Conservation (phyloP, 441 rosid genomes). For the Daphne laureola region DNA sequence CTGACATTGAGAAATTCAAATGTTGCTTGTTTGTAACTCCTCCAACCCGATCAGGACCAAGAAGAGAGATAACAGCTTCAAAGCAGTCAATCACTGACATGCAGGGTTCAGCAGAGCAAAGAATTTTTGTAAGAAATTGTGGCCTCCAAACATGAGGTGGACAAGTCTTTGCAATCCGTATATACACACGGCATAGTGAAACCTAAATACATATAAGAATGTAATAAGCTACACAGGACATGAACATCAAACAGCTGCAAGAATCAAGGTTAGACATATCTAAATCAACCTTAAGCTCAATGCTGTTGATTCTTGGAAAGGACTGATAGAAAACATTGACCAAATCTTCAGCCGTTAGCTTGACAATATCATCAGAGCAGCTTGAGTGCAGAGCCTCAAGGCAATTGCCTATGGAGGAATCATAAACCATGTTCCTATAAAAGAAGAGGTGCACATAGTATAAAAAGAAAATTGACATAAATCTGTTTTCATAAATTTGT, state of each 20-base stretch:
- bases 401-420: slow-evolving; percentile 83
- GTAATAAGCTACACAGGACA: slow-evolving; percentile 8
- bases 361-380: slow-evolving; percentile 72
- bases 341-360: slow-evolving; percentile 66
- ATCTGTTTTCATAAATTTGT: slow-evolving; percentile 5
- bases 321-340: slow-evolving; percentile 54
- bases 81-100: slow-evolving; percentile 68
- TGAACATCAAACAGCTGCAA: slow-evolving; percentile 4
- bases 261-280: slow-evolving; percentile 21
- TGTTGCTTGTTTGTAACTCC: slow-evolving; percentile 25
- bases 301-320: slow-evolving; percentile 73
- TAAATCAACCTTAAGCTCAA: slow-evolving; percentile 79
- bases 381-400: slow-evolving; percentile 49
- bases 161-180: slow-evolving; percentile 65
- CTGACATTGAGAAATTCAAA: slow-evolving; percentile 21
- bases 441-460: slow-evolving; percentile 14
- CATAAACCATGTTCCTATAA: slow-evolving; percentile 68
- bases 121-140: slow-evolving; percentile 51
- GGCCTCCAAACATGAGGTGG: slow-evolving; percentile 88
- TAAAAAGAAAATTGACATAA: neutral
- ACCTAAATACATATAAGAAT: slow-evolving; percentile 34
- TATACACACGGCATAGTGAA: slow-evolving; percentile 71
- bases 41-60: slow-evolving; percentile 49
- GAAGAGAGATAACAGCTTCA: slow-evolving; percentile 50
- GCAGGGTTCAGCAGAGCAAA: slow-evolving; percentile 71